These are phyloP conservation scores for Dillenia suffruticosa DNA, from an alignment of 164 flowering plant genomes.

Conservation along the genomic window DNA sequence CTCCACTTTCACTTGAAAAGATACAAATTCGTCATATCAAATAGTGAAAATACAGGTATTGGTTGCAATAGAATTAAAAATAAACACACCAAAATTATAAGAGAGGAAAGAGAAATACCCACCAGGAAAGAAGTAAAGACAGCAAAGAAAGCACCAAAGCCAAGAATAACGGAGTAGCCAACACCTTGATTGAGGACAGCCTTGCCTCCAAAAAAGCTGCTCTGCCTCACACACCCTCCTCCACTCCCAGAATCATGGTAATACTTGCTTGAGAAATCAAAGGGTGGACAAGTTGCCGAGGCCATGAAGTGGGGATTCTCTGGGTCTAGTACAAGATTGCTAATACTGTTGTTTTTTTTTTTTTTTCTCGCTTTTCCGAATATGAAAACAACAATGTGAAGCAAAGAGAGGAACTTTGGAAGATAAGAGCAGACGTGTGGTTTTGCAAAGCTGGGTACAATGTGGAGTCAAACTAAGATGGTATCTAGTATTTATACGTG, in stretches of 20 bases:
- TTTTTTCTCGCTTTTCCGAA: background rate
- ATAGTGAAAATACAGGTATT: too few relatives aligned
- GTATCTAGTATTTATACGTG: background rate
- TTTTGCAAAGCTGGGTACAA: background rate
- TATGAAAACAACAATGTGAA: background rate
- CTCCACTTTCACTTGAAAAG: too few relatives aligned
- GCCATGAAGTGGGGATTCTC: background rate
- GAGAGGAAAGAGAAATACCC: background rate
- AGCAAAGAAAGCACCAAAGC: conserved; percentile 94
- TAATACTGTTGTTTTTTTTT: background rate
- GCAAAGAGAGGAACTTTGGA: background rate
- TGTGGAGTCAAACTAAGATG: background rate
- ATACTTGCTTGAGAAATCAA: conserved; percentile 54
- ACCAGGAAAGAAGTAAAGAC: conserved; percentile 90
- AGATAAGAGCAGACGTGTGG: background rate
- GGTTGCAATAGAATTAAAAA: background rate
- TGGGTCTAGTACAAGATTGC: too few relatives aligned
- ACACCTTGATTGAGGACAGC: conserved; percentile 78
- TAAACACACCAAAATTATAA: background rate
- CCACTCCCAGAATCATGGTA: conserved; percentile 30
- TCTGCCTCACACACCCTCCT: conserved; percentile 54
- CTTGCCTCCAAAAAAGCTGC: conserved; percentile 79
- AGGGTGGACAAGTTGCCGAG: conserved; percentile 47
- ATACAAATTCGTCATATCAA: too few relatives aligned
- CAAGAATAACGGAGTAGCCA: conserved; percentile 85